Evolutionary conservation across 2,329 filamentous ascomycete species (phyloP), one percentile per base, ranked within the genome.

Genomic region (Ceratocystis diversiconidia): DNA sequence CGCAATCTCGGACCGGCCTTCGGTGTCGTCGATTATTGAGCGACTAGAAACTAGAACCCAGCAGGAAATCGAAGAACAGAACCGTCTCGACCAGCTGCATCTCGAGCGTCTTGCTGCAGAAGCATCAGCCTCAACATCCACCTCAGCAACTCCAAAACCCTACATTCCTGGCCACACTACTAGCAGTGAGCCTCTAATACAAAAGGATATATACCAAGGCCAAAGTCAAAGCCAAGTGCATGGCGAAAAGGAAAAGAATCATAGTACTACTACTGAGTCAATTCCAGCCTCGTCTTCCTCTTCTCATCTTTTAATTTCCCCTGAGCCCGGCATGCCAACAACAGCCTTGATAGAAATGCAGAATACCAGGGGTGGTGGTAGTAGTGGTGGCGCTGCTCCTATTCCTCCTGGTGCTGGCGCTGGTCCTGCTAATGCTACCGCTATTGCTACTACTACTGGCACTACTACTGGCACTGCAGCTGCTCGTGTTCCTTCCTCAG

Each of bases 21-120:
- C 62, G 19, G 66, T 67, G 5, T 52, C 62, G 3, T 60, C 57
- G 25, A 67, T 67, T 28, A 44, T 67, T 48, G 62, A 67, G 36
- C 60, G 50, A 15, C 62, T 67, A 15, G 66, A 67, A 50, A 62
- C 50, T 1, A 57, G 63, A 12, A 67, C 66, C 3, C 62, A 64
- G 10, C 62, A 67, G 32, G 66, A 67, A 52, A 65, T 67, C 55
- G 63, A 67, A 44, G 66, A 65, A 62, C 65, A 66, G 8, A 46
- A 62, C 22, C 60, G 65, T 10, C 41, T 66, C 8, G 61, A 66
- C 22, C 50, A 63, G 59, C 36, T 63, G 19, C 65, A 66, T 36
- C 48, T 46, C 22, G 65, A 66, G 28, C 63, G 63, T 4, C 63
- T 46, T 32, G 17, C 61, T 19, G 19, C 50, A 28, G 48, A 57